A percentile compares a stretch with the other conserved stretches of the same genome.
phyloP scores from a whole-genome alignment of 768 basidiomycete species.

The Lentinula lateritia region DNA sequence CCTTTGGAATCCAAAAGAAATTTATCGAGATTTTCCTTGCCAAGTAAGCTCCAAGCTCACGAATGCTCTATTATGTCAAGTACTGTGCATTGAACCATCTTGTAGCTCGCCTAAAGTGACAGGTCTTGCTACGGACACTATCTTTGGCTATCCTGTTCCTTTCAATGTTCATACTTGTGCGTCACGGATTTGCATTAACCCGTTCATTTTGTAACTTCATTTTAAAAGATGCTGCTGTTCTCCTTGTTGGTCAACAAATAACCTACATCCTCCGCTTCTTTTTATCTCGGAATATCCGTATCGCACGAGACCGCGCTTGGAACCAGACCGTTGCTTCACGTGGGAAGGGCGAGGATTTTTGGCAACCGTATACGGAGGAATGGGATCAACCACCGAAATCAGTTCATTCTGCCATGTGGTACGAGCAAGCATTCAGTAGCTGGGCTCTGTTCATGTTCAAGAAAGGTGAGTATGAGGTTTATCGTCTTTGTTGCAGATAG shows the following conservation, averaged over 20 bases:
- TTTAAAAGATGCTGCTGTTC: constrained; percentile 60
- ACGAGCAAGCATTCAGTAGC: constrained; percentile 29
- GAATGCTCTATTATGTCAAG: neutral
- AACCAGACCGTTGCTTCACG: constrained; percentile 80
- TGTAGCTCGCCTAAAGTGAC: constrained; percentile 57
- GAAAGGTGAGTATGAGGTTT: constrained; percentile 28
- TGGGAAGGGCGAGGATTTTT: constrained; percentile 79
- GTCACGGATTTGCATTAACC: constrained; percentile 4
- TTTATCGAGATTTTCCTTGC: constrained; percentile 61
- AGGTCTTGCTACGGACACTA: constrained; percentile 54
- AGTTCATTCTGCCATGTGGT: constrained; percentile 23
- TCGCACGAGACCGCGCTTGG: constrained; percentile 75
- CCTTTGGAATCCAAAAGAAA: constrained; percentile 66
- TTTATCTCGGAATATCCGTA: constrained; percentile 74
- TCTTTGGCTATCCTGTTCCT: constrained; percentile 63
- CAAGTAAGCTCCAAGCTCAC: constrained; percentile 38
- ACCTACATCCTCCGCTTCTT: constrained; percentile 78
- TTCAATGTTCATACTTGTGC: constrained; percentile 70
- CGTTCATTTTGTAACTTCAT: neutral
- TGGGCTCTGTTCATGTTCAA: constrained; percentile 41
- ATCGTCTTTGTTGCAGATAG: neutral
- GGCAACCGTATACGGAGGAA: constrained; percentile 79
- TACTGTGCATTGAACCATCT: neutral
- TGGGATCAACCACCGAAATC: constrained; percentile 55
- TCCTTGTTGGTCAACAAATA: constrained; percentile 70